These are phyloP conservation scores for Beauveria rudraprayagi DNA, from an alignment of 2,329 filamentous ascomycete species.

Conservation along the genomic window DNA sequence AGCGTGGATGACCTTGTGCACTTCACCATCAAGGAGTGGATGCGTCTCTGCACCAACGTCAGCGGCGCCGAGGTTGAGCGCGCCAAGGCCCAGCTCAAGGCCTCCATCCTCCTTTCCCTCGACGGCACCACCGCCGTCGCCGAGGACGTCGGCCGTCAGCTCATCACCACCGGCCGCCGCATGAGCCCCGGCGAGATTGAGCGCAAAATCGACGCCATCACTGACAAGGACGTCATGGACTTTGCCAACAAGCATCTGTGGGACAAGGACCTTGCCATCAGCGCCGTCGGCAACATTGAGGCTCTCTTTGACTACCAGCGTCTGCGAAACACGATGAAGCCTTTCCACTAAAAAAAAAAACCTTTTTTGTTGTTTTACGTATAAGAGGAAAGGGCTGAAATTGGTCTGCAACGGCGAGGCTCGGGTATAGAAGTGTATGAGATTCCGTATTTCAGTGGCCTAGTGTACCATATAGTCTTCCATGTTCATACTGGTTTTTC, in stretches of 20 bases:
- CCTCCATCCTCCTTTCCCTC: slow-evolving; percentile 90
- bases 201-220: slow-evolving; percentile 78
- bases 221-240: slow-evolving; percentile 93
- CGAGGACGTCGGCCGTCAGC: slow-evolving; percentile 97
- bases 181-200: slow-evolving; percentile 92
- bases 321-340: slow-evolving; percentile 78
- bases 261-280: slow-evolving; percentile 94
- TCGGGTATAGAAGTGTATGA: slow-evolving; percentile 48
- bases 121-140: slow-evolving; percentile 96
- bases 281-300: slow-evolving; percentile 88
- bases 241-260: slow-evolving; percentile 93
- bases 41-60: slow-evolving; percentile 84
- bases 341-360: slow-evolving; percentile 35
- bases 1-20: slow-evolving; percentile 91
- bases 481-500: slow-evolving; percentile 28
- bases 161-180: slow-evolving; percentile 91
- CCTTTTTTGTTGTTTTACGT: slow-evolving; percentile 9
- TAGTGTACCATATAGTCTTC: slow-evolving; percentile 47
- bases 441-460: slow-evolving; percentile 40
- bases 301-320: slow-evolving; percentile 71
- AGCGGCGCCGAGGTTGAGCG: slow-evolving; percentile 88
- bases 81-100: slow-evolving; percentile 98
- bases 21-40: slow-evolving; percentile 98
- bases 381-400: slow-evolving; percentile 17
- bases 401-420: slow-evolving; percentile 28